Evolutionary conservation across 305 asterid genomes (phyloP).

Genomic region (Fraxinus ornus): DNA sequence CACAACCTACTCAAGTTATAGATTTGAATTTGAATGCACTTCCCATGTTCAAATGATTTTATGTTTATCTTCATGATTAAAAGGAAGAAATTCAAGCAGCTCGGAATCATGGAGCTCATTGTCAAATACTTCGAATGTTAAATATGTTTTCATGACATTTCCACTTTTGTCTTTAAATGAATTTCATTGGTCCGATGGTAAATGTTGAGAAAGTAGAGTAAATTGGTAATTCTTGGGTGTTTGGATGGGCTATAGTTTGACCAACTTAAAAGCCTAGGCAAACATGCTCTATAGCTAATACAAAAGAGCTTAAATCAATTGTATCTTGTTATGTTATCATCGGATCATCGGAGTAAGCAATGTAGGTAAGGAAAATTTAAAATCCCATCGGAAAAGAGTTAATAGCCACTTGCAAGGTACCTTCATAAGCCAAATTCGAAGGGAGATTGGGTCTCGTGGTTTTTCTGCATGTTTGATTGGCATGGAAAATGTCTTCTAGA

Average conservation of each 20-base stretch:
- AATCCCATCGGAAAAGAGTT: background rate
- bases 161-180: background rate
- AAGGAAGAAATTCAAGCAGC: background rate
- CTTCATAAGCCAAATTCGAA: background rate
- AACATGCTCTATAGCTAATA: background rate
- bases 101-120: background rate
- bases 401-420: background rate
- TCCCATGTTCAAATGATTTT: background rate
- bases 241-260: background rate
- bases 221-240: background rate
- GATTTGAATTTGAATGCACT: background rate
- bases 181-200: background rate
- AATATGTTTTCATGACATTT: background rate
- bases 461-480: background rate
- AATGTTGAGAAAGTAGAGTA: background rate
- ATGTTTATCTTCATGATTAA: background rate
- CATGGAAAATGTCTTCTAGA: too few species aligned
- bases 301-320: background rate
- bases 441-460: background rate
- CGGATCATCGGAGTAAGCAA: background rate
- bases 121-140: background rate
- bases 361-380: background rate
- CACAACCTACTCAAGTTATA: background rate
- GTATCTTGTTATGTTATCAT: background rate
- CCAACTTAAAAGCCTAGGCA: background rate